These are phyloP conservation scores for Scheffersomyces quercinus DNA, from an alignment of 1,139 yeast species.

Conservation along the genomic window DNA sequence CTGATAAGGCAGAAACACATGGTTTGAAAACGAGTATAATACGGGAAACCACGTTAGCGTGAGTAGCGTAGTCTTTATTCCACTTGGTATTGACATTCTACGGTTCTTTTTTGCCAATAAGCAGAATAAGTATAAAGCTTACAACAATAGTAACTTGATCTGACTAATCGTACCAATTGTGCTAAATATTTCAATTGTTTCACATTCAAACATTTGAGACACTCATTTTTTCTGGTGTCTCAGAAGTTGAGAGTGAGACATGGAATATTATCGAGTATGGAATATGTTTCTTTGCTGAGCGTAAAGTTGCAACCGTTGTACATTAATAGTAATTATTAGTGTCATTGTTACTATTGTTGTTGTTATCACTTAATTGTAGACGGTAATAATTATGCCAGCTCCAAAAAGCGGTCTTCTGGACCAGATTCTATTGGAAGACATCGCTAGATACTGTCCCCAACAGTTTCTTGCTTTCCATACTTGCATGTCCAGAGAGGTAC, in stretches of 20 bases:
- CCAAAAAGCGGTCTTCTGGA: constrained; percentile 30
- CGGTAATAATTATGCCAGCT: neutral
- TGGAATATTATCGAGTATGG: too few species aligned
- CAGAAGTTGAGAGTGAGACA: too few species aligned
- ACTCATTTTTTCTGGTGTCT: too few species aligned
- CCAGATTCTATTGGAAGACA: constrained; percentile 57
- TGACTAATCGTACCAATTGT: neutral
- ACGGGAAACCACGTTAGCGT: constrained; percentile 78
- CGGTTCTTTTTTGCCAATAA: neutral
- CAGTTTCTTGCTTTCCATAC: constrained; percentile 64
- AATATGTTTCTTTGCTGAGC: too few species aligned
- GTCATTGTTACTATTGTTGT: too few species aligned
- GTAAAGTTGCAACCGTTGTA: too few species aligned
- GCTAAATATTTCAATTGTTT: neutral
- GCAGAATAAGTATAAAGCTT: neutral
- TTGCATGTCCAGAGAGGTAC: constrained; percentile 53
- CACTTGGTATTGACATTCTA: constrained; percentile 4
- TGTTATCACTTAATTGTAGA: too few species aligned
- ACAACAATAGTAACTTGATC: neutral
- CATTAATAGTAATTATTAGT: too few species aligned
- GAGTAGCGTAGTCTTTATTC: constrained; percentile 25
- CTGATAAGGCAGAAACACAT: constrained; percentile 70
- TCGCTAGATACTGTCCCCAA: constrained; percentile 66
- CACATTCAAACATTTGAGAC: neutral
- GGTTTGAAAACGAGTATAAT: constrained; percentile 64